Evolutionary conservation across 768 basidiomycete species (phyloP).

Genomic region (Brasilioporus rufonigricans): DNA sequence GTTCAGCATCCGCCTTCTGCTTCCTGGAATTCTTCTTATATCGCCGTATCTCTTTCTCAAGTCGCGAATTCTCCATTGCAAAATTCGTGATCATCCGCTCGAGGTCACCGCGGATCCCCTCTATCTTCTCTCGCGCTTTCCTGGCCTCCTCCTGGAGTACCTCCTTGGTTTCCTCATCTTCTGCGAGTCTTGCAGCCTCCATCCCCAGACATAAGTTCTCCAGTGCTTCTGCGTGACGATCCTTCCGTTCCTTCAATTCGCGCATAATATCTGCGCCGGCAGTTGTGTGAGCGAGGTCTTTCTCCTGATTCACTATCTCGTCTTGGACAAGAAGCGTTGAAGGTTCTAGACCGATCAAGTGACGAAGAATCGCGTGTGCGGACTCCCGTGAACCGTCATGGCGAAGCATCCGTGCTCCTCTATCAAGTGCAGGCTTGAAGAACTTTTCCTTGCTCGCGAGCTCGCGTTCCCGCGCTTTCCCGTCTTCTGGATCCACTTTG

Average conservation of each 20-base stretch:
- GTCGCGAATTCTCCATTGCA: constrained; percentile 34
- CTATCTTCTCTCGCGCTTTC: constrained; percentile 42
- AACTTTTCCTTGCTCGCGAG: constrained; percentile 41
- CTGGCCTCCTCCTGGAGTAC: constrained; percentile 43
- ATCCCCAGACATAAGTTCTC: constrained; percentile 43
- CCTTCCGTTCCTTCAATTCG: constrained; percentile 45
- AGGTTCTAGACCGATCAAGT: constrained; percentile 40
- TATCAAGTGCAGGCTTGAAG: constrained; percentile 50
- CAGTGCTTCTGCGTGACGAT: constrained; percentile 45
- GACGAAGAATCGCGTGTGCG: constrained; percentile 42
- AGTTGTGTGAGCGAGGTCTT: constrained; percentile 47
- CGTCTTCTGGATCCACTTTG: constrained; percentile 34
- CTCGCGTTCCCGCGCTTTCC: constrained; percentile 43
- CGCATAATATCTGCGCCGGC: constrained; percentile 50
- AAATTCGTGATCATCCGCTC: constrained; percentile 38
- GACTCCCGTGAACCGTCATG: constrained; percentile 42
- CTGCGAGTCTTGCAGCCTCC: constrained; percentile 39
- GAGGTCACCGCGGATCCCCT: constrained; percentile 38
- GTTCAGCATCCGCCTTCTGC: constrained; percentile 22
- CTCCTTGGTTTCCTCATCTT: constrained; percentile 43
- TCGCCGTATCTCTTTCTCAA: constrained; percentile 26
- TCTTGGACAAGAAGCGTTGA: constrained; percentile 49
- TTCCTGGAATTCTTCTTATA: constrained; percentile 16
- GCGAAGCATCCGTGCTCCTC: constrained; percentile 43
- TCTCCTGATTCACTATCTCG: constrained; percentile 51